Base-by-base conservation (phyloP, 2,329 filamentous ascomycete species). In the Trichophyton schoenleinii region DNA sequence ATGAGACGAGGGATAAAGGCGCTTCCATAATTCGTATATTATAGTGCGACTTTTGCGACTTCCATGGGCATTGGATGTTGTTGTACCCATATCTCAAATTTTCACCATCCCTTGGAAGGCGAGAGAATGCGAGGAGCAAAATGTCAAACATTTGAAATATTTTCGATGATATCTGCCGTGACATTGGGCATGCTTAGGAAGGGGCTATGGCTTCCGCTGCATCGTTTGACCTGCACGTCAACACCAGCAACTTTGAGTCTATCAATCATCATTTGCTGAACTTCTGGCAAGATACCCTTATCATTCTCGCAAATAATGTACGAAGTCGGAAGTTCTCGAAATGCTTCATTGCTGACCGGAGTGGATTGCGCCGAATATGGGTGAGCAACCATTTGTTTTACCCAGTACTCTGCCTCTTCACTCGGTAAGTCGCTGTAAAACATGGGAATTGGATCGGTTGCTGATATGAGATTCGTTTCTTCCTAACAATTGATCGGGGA, bases 271-370 rank as follows among this genome's bases (percentile, higher is more conserved):
- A 60, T 49, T 34, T 59, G 48, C 46, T 63, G 61, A 36, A 55
- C 57, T 22, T 31, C n/a, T 0, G 48, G 38, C n/a, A 57, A n/a
- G n/a, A 63, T 46, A 13, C 61, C 53, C 41, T 61, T 58, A 31
- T 64, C 63, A 5, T 63, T 34, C 31, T 34, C 46, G 46, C 61
- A 60, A 15, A 62, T 48, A 48, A 64, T 52, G 41, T 63, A 64
- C 3, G 52, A 31, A 7, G 59, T 55, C 9, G 63, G 61, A 38
- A 63, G 55, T 31, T 64, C 49, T 18, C 61, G 53, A 22, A 61
- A 64, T 1, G 58, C 59, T 25, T 64, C 61, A 34, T 64, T 58
- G n/a, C 20, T 52, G 44, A 44, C 59, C 2, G 60, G 60, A 31
- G 60, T 61, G 20, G 53, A 46, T 3, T 61, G 52, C 13, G 60